Conservation (phyloP, 2,329 filamentous ascomycete species). For the Ciborinia camelliae region DNA sequence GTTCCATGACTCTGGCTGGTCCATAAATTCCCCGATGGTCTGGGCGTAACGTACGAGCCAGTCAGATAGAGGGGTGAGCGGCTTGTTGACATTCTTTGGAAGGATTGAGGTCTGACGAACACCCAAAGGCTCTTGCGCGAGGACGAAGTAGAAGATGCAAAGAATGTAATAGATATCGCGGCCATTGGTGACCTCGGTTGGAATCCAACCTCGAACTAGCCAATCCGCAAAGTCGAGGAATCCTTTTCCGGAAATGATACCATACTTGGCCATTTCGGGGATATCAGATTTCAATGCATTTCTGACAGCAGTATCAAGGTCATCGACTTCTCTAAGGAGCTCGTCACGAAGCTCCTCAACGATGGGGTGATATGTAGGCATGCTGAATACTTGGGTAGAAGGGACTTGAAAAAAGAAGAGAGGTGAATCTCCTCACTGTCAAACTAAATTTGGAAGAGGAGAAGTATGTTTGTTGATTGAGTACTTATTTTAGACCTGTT, state of each 20-base stretch:
- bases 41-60: constrained; percentile 43
- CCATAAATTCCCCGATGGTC: constrained; percentile 40
- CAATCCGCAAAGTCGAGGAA: constrained; percentile 16
- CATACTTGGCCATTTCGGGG: constrained; percentile 8
- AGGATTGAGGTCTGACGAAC: constrained; percentile 34
- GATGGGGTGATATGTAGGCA: constrained; percentile 6
- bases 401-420: not conserved
- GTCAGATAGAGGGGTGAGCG: constrained; percentile 38
- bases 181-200: constrained; percentile 38
- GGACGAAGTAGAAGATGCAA: constrained; percentile 43
- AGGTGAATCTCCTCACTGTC: not conserved
- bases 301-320: constrained; percentile 13
- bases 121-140: constrained; percentile 38
- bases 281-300: constrained; percentile 10
- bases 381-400: not conserved
- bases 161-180: constrained; percentile 40
- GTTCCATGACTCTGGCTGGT: constrained; percentile 38
- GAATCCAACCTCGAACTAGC: constrained; percentile 37
- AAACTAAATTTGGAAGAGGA: not conserved
- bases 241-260: constrained; percentile 2
- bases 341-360: constrained; percentile 5
- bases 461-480: not conserved
- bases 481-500: not conserved
- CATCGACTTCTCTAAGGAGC: constrained; percentile 14
- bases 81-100: constrained; percentile 34